A percentile compares a stretch with the other conserved stretches of the same genome.
These are phyloP conservation scores for Entophlyctis helioformis DNA, from an alignment of 192 early-diverging fungal species.

Conservation along the genomic window DNA sequence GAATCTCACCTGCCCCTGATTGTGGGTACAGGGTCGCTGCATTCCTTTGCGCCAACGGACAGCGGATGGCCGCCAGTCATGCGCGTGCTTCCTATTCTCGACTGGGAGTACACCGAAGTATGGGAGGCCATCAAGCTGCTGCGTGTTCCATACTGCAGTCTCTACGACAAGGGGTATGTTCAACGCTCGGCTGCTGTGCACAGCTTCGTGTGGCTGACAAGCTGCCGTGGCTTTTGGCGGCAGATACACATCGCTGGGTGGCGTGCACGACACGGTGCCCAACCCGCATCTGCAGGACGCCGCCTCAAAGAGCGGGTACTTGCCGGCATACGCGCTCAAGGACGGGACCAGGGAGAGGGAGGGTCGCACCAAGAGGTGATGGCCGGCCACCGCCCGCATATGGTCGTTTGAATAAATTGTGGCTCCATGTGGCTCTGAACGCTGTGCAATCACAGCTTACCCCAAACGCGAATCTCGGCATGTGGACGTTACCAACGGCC, in stretches of 20 bases:
- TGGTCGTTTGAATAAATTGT: too few species aligned
- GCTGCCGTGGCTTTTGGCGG: neutral
- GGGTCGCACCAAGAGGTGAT: conserved; percentile 33
- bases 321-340: conserved; percentile 50
- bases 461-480: too few species aligned
- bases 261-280: conserved; percentile 65
- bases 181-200: neutral
- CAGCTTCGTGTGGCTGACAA: neutral
- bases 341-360: conserved; percentile 53
- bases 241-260: conserved; percentile 88
- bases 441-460: too few species aligned
- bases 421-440: too few species aligned
- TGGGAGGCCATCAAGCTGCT: conserved; percentile 63
- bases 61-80: conserved; percentile 83
- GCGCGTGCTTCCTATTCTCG: conserved; percentile 83
- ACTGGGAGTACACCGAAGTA: conserved; percentile 77
- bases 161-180: conserved; percentile 77
- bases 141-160: conserved; percentile 67
- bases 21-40: conserved; percentile 14
- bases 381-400: too few species aligned
- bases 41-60: conserved; percentile 52
- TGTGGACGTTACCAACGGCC: conserved; percentile 4
- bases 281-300: conserved; percentile 64
- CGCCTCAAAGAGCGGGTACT: conserved; percentile 22
- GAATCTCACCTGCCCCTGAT: conserved; percentile 4